Evolutionary conservation across 768 basidiomycete species (phyloP).

Genomic region (Lanmaoa rubissima): DNA sequence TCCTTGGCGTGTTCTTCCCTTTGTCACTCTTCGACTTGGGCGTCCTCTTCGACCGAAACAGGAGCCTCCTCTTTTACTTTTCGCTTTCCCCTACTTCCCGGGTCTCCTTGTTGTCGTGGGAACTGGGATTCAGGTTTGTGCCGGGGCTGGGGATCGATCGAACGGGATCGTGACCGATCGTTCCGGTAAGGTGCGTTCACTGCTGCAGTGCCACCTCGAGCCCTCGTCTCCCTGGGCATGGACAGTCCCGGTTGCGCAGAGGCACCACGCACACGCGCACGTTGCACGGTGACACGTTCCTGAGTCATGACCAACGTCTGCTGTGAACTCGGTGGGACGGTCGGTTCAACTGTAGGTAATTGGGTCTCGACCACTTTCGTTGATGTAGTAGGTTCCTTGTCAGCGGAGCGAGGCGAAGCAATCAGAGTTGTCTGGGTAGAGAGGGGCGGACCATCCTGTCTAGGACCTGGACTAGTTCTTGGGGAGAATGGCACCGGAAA

Average conservation of each 20-base stretch:
- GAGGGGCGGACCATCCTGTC: slow-evolving; percentile 6
- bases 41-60: slow-evolving; percentile 9
- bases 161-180: slow-evolving; percentile 24
- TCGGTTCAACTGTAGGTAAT: background rate
- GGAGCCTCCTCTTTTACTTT: slow-evolving; percentile 5
- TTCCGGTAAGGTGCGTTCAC: slow-evolving; percentile 16
- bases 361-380: background rate
- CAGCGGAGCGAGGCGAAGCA: slow-evolving; percentile 13
- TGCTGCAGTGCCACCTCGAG: background rate
- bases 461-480: background rate
- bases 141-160: slow-evolving; percentile 13
- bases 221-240: background rate
- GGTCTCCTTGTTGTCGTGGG: background rate
- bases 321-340: slow-evolving; percentile 10
- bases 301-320: slow-evolving; percentile 1
- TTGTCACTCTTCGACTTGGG: background rate
- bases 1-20: background rate
- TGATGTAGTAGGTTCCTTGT: background rate
- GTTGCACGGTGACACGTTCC: slow-evolving; percentile 1
- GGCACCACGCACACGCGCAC: slow-evolving; percentile 7
- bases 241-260: slow-evolving; percentile 17
- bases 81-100: background rate
- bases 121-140: background rate
- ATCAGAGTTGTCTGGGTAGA: slow-evolving; percentile 30
- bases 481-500: slow-evolving; percentile 1